phyloP scores from a whole-genome alignment of 495 filamentous ascomycete species.

The Platismatia glauca region DNA sequence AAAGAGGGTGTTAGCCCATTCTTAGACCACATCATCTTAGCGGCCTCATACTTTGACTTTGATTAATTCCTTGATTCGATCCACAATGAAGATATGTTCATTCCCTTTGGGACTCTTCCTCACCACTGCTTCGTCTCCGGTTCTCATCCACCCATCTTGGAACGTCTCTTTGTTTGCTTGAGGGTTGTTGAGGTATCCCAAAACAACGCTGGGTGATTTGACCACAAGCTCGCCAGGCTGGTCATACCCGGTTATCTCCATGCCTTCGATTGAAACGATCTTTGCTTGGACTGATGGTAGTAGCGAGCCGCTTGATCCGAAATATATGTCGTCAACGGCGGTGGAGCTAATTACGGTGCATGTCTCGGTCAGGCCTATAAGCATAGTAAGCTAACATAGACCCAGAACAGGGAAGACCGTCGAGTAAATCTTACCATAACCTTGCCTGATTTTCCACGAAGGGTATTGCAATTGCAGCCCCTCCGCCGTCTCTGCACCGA shows the following conservation, averaged over 20 bases:
- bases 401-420: not conserved
- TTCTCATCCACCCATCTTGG: conserved; percentile 70
- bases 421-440: conserved; percentile 52
- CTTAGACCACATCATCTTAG: not conserved
- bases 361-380: conserved; percentile 71
- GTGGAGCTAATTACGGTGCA: conserved; percentile 63
- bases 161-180: conserved; percentile 76
- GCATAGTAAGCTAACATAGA: not conserved
- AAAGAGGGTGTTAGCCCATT: not conserved
- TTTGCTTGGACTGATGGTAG: conserved; percentile 58
- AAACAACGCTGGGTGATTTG: conserved; percentile 63
- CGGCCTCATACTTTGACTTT: conserved; percentile 65
- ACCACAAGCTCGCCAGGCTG: conserved; percentile 74
- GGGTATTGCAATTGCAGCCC: conserved; percentile 59
- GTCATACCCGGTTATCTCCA: conserved; percentile 66
- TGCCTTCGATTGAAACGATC: conserved; percentile 62
- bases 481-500: conserved; percentile 68
- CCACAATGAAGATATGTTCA: conserved; percentile 77
- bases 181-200: conserved; percentile 81
- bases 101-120: conserved; percentile 50
- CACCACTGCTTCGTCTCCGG: conserved; percentile 76
- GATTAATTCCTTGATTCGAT: conserved; percentile 89
- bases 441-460: conserved; percentile 60
- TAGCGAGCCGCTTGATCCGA: conserved; percentile 66
- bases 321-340: conserved; percentile 54